Evolutionary conservation across 768 basidiomycete genomes (phyloP), one percentile per base, ranked within the genome.

Genomic region (Psilocybe subaeruginosa): DNA sequence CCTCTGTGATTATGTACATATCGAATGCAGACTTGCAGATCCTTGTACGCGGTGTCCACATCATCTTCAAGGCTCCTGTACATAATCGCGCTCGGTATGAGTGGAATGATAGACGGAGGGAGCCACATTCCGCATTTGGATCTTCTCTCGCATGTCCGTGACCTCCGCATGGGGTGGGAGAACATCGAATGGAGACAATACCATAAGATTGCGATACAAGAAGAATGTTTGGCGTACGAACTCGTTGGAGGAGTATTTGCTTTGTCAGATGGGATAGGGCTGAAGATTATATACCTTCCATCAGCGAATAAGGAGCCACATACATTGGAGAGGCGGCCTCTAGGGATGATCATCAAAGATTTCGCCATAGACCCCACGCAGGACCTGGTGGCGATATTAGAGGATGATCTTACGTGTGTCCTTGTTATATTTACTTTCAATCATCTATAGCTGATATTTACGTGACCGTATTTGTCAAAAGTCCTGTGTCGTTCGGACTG

Each of bases 361-460:
- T 87, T 89, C 61, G 85, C 84, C 0, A 83, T 88, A 9, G 87
- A 89, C 64, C 86, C 87, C 0, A 80, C 83, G 3, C 86, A 88
- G 69, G 85, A 89, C 63, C 66, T 89, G 51, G 72, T 88, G 31
- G 78, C 81, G 9, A 67, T 84, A 16, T 68, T 85, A 11, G 70
- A 70, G 56, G 64, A 57, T n/a, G 35, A 50, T 37, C 29, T 62
- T 46, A 14, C 31, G 51, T 53, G 8, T 11, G 51, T 53, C 33
- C 5, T 3, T 23, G 8, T 14, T 49, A 11, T 49, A 14, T 39
- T 3, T 31, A 3, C 23, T 31, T 7, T 31, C 9, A 12, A 50
- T n/a, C 8, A 12, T 14, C 29, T 23, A 35, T 37, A 14, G 23
- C 23, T 37, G 16, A 35, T 35, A 16, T 17, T 14, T 8, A 23